Conservation (phyloP, 164 flowering plant species). For the Magnolia kwangsiensis region DNA sequence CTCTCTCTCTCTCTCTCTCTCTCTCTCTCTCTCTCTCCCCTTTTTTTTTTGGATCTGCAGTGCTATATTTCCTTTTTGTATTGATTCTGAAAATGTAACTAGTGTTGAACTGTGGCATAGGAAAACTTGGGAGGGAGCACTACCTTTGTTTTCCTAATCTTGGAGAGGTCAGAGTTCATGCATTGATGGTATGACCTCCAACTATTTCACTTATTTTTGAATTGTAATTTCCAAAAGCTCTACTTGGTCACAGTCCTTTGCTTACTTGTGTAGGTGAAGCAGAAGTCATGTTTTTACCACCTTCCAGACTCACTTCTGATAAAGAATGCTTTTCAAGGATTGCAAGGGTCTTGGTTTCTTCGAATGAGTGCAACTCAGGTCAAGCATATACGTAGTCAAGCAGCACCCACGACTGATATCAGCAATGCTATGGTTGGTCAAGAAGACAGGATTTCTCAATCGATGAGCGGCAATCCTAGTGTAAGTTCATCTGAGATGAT, state of each 20-base stretch:
- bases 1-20: no score
- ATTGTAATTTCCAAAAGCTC: not conserved
- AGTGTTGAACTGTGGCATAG: slow-evolving; percentile 18
- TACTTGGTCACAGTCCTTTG: not conserved
- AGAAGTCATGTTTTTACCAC: slow-evolving; percentile 43
- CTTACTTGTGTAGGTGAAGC: slow-evolving; percentile 40
- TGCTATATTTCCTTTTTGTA: not conserved
- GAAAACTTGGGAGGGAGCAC: slow-evolving; percentile 46
- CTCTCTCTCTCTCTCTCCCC: no score
- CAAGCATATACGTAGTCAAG: not conserved
- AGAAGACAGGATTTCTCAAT: not conserved
- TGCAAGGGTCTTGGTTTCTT: slow-evolving; percentile 44
- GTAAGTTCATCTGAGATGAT: slow-evolving; percentile 26
- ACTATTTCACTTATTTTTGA: not conserved
- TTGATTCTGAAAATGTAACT: slow-evolving; percentile 4
- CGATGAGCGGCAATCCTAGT: not conserved
- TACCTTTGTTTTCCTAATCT: slow-evolving; percentile 43
- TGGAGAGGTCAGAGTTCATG: slow-evolving; percentile 44
- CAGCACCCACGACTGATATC: not conserved
- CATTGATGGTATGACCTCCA: slow-evolving; percentile 38
- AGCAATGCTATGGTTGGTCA: not conserved
- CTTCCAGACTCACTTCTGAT: slow-evolving; percentile 43
- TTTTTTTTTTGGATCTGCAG: no score
- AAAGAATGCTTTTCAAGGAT: slow-evolving; percentile 39
- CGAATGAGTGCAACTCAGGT: slow-evolving; percentile 24